These are phyloP conservation scores for Lactarius deliciosus DNA, from an alignment of 768 basidiomycete species.

Conservation along the genomic window DNA sequence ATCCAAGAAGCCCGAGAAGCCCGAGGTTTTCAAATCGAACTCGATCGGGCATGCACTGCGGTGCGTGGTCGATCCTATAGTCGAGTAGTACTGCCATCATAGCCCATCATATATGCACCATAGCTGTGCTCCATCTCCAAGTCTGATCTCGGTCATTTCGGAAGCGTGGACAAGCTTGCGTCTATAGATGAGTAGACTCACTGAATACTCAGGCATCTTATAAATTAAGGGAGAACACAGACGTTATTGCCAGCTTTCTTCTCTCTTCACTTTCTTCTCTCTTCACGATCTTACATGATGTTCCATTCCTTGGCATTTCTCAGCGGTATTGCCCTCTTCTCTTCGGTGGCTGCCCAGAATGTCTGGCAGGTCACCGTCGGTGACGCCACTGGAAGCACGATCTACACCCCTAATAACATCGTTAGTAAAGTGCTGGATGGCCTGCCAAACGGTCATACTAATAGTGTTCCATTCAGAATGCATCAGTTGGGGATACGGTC, in stretches of 20 bases:
- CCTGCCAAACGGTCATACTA: neutral
- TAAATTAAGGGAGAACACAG: neutral
- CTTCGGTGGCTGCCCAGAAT: slow-evolving; percentile 3
- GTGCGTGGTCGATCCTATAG: too few species aligned
- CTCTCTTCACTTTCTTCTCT: neutral
- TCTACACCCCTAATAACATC: slow-evolving; percentile 13
- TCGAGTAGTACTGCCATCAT: neutral
- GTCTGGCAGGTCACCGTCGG: slow-evolving; percentile 12
- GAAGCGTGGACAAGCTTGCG: neutral
- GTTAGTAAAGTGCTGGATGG: neutral
- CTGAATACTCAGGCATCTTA: neutral
- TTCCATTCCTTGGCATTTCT: slow-evolving; percentile 1
- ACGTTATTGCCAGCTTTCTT: neutral
- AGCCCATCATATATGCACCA: neutral
- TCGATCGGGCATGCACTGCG: too few species aligned
- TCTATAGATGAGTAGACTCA: neutral
- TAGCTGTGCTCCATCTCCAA: neutral
- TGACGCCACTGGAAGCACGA: slow-evolving; percentile 4
- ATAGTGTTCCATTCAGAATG: slow-evolving; percentile 15
- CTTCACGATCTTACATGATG: neutral
- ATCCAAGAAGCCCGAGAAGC: neutral
- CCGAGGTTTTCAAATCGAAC: neutral
- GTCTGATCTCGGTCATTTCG: neutral
- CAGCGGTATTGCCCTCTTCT: slow-evolving; percentile 9
- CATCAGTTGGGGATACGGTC: slow-evolving; percentile 31